Percentiles rank a stretch among this genome's conserved stretches.
These are phyloP conservation scores for Setaria italica DNA, from an alignment of 202 grass and related monocot genomes.

Conservation along the genomic window DNA sequence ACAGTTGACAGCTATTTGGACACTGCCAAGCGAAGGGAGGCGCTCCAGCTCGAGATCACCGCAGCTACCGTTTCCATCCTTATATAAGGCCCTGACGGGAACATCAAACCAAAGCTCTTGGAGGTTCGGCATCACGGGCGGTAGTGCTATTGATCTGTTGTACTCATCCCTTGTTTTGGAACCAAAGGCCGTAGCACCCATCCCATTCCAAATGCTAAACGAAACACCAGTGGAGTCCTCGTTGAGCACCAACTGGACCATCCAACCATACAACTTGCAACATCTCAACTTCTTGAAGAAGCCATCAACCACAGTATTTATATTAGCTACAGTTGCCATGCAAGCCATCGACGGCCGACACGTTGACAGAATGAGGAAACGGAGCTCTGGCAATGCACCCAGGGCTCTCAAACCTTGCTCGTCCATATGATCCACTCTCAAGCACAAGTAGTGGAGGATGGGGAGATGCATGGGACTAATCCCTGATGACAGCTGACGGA, in stretches of 20 bases:
- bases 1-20: not conserved
- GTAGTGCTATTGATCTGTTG: not conserved
- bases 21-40: not conserved
- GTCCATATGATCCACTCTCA: not conserved
- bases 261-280: not conserved
- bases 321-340: too few relatives aligned
- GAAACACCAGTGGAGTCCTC: not conserved
- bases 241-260: not conserved
- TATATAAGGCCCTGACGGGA: not conserved
- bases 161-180: not conserved
- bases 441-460: fast-evolving
- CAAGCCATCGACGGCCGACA: too few relatives aligned
- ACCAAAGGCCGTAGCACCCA: too few relatives aligned
- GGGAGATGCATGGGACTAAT: not conserved
- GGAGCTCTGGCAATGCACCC: not conserved
- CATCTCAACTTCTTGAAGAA: not conserved
- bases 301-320: too few relatives aligned
- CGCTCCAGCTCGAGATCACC: not conserved
- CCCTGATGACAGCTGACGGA: not conserved
- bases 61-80: not conserved
- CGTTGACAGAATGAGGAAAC: not conserved
- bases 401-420: not conserved
- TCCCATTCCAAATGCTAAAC: not conserved
- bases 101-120: not conserved
- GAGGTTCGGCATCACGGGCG: not conserved